Evolutionary conservation across 129 eudicot genomes (phyloP), one percentile per base, ranked within the genome.

Genomic region (Erigeron canadensis): DNA sequence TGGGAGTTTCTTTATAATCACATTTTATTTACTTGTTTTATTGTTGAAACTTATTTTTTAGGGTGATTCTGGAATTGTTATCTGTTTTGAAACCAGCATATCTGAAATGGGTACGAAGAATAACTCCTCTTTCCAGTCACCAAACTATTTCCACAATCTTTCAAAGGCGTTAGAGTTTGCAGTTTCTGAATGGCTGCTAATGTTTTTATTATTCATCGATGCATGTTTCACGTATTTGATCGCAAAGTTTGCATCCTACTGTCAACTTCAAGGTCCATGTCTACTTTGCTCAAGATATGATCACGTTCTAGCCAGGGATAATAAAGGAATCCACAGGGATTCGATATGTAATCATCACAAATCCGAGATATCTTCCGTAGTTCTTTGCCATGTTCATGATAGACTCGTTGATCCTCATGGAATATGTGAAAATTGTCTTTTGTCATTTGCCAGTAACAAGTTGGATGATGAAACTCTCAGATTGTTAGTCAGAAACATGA

Each of bases 241-340:
- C 40, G 85, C 96, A 11, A 86, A 73, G 74, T 92, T 86, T 82
- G 95, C 98, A 43, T 80, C 81, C 42, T 81, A 81, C 78, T 83
- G 79, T 79, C 83, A 72, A n/a, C 77, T 92, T 81, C 87, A 79
- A 76, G 62, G 81, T 67, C 98, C 98, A 11, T 92, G 98, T 81
- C 50, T 89, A 73, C 72, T 92, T 6, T 92, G 98, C 79, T 89
- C 98, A 41, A 86, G 98, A 79, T 80, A 88, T 23, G 98, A 92
- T 81, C 95, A 89, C 76, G 80, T 88, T 73, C 48, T 92, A 40
- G 85, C 91, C 13, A 82, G 86, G 57, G 90, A 87, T 69, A 84
- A 82, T 67, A 69, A 22, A 15, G 88, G 86, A 46, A 76, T 87
- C 82, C 87, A 80, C 65, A 74, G 96, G 89, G 89, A 92, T 80